A percentile compares a stretch with the other conserved stretches of the same genome.
Conservation (phyloP, 495 filamentous ascomycete species). For the Penicillium simplicissimum region DNA sequence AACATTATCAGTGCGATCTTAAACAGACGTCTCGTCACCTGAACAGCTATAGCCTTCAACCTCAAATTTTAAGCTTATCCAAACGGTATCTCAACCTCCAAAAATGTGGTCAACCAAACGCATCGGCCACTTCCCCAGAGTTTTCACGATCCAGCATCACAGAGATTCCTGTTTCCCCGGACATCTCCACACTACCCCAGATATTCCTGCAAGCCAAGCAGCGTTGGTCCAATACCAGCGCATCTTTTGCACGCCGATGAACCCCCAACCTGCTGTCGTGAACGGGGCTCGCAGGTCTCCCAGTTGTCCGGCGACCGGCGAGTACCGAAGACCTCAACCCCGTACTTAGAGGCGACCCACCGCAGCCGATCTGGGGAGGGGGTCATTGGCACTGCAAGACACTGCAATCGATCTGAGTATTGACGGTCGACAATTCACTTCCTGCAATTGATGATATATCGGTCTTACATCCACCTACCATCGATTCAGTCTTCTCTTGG, state of each 20-base stretch:
- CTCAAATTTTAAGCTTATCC: neutral
- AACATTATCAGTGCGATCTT: conserved; percentile 2
- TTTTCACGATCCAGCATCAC: neutral
- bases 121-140: conserved; percentile 6
- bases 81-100: neutral
- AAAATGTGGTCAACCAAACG: neutral
- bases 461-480: neutral
- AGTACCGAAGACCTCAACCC: conserved; percentile 3
- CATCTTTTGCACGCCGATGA: neutral
- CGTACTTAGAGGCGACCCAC: conserved; percentile 9
- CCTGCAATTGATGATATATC: neutral
- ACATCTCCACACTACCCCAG: conserved; percentile 7
- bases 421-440: neutral
- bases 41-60: neutral
- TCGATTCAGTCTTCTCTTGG: neutral
- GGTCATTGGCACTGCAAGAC: neutral
- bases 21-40: neutral
- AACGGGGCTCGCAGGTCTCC: neutral
- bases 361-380: neutral
- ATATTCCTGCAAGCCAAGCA: conserved; percentile 4
- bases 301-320: conserved; percentile 4
- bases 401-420: neutral
- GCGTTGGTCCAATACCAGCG: neutral
- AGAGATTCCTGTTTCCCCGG: neutral
- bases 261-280: neutral